A percentile compares a stretch with the other conserved stretches of the same genome.
phyloP scores from a whole-genome alignment of 108 stramenopile species.

The Stephanodiscus triporus region DNA sequence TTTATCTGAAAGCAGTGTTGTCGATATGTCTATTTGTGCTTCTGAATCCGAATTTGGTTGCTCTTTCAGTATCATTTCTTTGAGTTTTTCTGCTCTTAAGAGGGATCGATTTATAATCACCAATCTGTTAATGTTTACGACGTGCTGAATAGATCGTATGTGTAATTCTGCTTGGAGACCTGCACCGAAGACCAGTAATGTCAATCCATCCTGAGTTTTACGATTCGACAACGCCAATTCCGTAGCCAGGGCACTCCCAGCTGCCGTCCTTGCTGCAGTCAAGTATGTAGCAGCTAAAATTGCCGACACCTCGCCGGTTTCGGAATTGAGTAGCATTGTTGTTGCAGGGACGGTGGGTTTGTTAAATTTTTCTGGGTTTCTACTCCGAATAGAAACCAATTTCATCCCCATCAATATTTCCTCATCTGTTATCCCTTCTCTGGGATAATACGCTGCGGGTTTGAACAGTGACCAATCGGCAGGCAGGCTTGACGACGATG shows the following conservation, averaged over 20 bases:
- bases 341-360: conserved; percentile 76
- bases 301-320: conserved; percentile 70
- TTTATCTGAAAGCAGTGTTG: conserved; percentile 45
- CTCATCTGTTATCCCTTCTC: neutral
- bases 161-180: conserved; percentile 82
- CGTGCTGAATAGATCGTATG: conserved; percentile 59
- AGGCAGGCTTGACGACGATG: conserved; percentile 12
- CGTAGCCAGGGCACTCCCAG: conserved; percentile 76
- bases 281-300: conserved; percentile 77
- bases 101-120: conserved; percentile 74
- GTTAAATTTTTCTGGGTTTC: conserved; percentile 60
- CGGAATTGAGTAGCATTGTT: conserved; percentile 66
- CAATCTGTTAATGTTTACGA: conserved; percentile 55
- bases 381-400: conserved; percentile 60
- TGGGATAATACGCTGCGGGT: conserved; percentile 70
- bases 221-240: conserved; percentile 37
- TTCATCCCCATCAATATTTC: conserved; percentile 72
- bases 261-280: conserved; percentile 82
- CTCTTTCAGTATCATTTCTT: conserved; percentile 25
- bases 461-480: conserved; percentile 84
- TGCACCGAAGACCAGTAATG: conserved; percentile 80
- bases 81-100: conserved; percentile 58
- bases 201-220: conserved; percentile 20
- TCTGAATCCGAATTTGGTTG: conserved; percentile 13
- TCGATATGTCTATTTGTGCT: conserved; percentile 25